Percentiles rank a stretch among this genome's conserved stretches.
phyloP scores from a whole-genome alignment of 495 filamentous ascomycete species.

The Daldinia bambusicola region DNA sequence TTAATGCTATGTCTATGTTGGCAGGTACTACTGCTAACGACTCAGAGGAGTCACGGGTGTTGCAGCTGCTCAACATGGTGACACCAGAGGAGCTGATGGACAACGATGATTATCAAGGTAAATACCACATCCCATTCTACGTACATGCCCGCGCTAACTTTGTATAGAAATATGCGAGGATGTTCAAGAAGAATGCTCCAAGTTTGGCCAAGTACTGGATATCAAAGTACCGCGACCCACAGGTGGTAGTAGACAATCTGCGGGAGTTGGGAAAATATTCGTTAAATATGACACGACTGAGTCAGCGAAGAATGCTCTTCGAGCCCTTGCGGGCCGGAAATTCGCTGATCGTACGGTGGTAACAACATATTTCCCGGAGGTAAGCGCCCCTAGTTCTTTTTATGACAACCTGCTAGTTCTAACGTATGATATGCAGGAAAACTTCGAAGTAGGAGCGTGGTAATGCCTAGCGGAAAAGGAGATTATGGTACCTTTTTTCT shows the following conservation, averaged over 20 bases:
- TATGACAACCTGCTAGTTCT: neutral
- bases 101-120: conserved; percentile 92
- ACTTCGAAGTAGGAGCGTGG: conserved; percentile 82
- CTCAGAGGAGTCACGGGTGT: conserved; percentile 77
- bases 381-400: conserved; percentile 53
- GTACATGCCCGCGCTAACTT: conserved; percentile 35
- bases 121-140: conserved; percentile 28
- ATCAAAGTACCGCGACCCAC: conserved; percentile 91
- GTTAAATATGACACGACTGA: conserved; percentile 88
- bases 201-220: conserved; percentile 84
- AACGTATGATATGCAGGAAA: conserved; percentile 66
- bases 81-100: conserved; percentile 95
- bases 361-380: conserved; percentile 93
- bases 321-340: conserved; percentile 89
- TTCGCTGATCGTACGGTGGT: conserved; percentile 97
- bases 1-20: conserved; percentile 99
- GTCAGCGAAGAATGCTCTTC: conserved; percentile 82
- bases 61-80: conserved; percentile 97
- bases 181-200: conserved; percentile 88
- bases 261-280: conserved; percentile 97
- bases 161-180: conserved; percentile 90
- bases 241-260: conserved; percentile 79
- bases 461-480: conserved; percentile 53
- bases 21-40: conserved; percentile 83
- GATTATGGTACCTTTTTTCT: neutral